phyloP scores from a whole-genome alignment of 1,284 basidiomycete species.

The Phylloporus sp. region DNA sequence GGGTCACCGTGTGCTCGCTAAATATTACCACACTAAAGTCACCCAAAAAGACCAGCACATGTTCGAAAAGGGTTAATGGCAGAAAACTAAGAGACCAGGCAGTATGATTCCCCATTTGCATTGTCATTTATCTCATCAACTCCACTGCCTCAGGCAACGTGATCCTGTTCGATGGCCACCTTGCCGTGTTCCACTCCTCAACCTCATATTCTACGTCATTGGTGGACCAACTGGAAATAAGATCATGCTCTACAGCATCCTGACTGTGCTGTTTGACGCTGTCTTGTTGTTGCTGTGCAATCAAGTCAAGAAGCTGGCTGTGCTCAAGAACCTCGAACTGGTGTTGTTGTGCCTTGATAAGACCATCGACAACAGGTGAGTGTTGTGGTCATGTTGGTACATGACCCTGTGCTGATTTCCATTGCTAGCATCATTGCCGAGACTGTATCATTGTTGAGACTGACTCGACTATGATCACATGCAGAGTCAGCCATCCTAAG shows the following conservation, averaged over 20 bases:
- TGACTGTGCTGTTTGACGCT: slow-evolving; percentile 88
- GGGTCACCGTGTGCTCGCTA: slow-evolving; percentile 92
- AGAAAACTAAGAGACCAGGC: slow-evolving; percentile 92
- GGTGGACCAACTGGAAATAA: slow-evolving; percentile 93
- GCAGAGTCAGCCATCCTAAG: slow-evolving; percentile 90
- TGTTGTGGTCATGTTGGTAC: slow-evolving; percentile 19
- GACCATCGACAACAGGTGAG: slow-evolving; percentile 96
- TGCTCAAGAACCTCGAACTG: slow-evolving; percentile 94
- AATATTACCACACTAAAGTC: slow-evolving; percentile 89
- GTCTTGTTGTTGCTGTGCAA: slow-evolving; percentile 86
- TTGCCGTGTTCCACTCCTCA: slow-evolving; percentile 96
- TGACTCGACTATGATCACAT: slow-evolving; percentile 93
- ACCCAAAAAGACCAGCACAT: slow-evolving; percentile 90
- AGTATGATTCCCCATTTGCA: slow-evolving; percentile 53
- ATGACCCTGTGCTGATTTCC: slow-evolving; percentile 14
- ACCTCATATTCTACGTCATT: slow-evolving; percentile 95
- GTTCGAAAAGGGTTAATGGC: slow-evolving; percentile 95
- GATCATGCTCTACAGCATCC: slow-evolving; percentile 89
- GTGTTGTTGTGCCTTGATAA: slow-evolving; percentile 95
- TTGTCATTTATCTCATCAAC: slow-evolving; percentile 2
- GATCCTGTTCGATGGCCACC: slow-evolving; percentile 88
- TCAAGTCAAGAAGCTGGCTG: slow-evolving; percentile 93
- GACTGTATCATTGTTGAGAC: slow-evolving; percentile 99
- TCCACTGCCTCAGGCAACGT: slow-evolving; percentile 81
- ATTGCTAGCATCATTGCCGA: slow-evolving; percentile 89